Evolutionary conservation across 768 basidiomycete species (phyloP).

Genomic region (Gelatoporia subvermispora): DNA sequence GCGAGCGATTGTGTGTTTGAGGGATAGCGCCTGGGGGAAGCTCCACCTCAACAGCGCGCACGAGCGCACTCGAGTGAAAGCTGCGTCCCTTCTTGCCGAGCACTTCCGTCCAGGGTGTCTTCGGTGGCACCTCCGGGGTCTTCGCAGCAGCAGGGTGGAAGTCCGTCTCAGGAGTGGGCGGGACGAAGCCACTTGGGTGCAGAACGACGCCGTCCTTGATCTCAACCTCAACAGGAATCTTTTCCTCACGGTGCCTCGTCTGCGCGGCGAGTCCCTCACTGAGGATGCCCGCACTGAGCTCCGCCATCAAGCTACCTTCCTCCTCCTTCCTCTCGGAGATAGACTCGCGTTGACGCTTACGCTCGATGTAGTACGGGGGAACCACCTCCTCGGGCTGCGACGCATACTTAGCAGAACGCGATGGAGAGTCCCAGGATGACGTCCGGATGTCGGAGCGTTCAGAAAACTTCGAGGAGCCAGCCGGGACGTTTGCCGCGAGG

Average conservation of each 20-base stretch:
- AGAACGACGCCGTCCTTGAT: constrained; percentile 11
- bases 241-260: constrained; percentile 18
- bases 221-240: constrained; percentile 25
- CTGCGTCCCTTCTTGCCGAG: constrained; percentile 6
- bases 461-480: too few relatives aligned
- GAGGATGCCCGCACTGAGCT: constrained; percentile 21
- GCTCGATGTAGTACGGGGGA: constrained; percentile 20
- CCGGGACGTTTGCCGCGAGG: too few relatives aligned
- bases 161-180: constrained; percentile 22
- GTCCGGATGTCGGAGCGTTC: constrained; percentile 13
- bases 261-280: constrained; percentile 21
- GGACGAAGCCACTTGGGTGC: constrained; percentile 22
- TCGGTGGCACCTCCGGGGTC: constrained; percentile 4
- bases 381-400: constrained; percentile 9
- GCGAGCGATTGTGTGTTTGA: not conserved
- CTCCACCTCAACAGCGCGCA: constrained; percentile 7
- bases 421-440: constrained; percentile 14
- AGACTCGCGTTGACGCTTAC: constrained; percentile 16
- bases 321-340: constrained; percentile 19
- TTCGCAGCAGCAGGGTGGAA: constrained; percentile 18
- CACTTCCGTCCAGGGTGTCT: constrained; percentile 14
- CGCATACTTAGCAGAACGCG: not conserved
- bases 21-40: too few relatives aligned
- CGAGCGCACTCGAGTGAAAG: constrained; percentile 19
- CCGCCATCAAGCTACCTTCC: constrained; percentile 24